Evolutionary conservation across 345 rosid genomes (phyloP).

Genomic region (Linum usitatissimum): DNA sequence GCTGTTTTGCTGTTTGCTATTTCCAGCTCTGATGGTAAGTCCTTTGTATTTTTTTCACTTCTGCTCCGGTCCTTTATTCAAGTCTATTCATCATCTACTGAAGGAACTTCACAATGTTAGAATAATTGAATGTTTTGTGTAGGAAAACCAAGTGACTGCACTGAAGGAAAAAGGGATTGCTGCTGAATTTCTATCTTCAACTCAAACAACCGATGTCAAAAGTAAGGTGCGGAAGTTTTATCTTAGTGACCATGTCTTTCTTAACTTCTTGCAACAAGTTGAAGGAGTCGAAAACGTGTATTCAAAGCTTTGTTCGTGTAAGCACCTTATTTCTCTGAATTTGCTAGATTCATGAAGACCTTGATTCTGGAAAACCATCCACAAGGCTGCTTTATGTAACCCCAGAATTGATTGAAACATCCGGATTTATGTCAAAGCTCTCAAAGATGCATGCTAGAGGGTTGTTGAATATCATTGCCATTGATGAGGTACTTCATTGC

Average conservation of each 20-base stretch:
- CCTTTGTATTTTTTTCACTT: not conserved
- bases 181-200: constrained; percentile 86
- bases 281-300: not conserved
- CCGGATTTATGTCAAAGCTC: constrained; percentile 79
- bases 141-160: constrained; percentile 91
- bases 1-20: constrained; percentile 11
- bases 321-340: constrained; percentile 4
- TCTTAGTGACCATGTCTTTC: not conserved
- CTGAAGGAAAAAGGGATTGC: constrained; percentile 85
- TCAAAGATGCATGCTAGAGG: constrained; percentile 69
- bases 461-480: constrained; percentile 75
- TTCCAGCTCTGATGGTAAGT: constrained; percentile 86
- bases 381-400: constrained; percentile 80
- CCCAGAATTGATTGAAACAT: constrained; percentile 76
- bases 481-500: constrained; percentile 62
- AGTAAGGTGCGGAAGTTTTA: constrained; percentile 32
- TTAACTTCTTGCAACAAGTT: not conserved
- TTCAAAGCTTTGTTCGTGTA: not conserved
- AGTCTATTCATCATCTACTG: not conserved
- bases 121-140: not conserved
- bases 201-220: constrained; percentile 49
- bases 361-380: constrained; percentile 78
- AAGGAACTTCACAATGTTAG: not conserved
- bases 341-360: constrained; percentile 76
- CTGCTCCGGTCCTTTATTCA: not conserved